These are phyloP conservation scores for Agapanthus africanus DNA, from an alignment of 106 monocot species.

Conservation along the genomic window DNA sequence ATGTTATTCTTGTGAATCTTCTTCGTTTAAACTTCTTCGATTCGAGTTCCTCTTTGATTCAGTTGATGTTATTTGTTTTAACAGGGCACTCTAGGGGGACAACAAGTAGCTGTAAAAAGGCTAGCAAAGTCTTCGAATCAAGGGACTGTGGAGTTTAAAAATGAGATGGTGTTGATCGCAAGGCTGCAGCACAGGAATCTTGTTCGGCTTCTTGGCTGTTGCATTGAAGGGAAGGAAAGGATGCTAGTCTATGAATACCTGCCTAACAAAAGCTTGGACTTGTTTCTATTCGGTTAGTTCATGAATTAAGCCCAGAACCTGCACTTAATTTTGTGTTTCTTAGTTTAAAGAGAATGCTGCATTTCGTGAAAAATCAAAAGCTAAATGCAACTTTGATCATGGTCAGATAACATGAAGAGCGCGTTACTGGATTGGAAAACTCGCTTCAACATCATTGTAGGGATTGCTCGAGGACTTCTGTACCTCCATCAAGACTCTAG, in stretches of 20 bases:
- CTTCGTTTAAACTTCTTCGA: no score
- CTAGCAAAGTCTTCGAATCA: conserved; percentile 12
- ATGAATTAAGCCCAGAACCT: no score
- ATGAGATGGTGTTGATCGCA: conserved; percentile 16
- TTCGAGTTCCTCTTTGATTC: no score
- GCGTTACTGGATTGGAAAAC: conserved; percentile 11
- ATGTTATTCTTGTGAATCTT: no score
- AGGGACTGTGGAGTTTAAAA: conserved; percentile 13
- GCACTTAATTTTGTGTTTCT: background rate
- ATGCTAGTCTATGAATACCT: conserved; percentile 17
- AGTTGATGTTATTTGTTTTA: no score
- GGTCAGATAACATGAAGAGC: background rate
- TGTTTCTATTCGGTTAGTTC: conserved; percentile 11
- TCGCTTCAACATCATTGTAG: conserved; percentile 14
- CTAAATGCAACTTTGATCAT: no score
- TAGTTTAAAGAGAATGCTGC: background rate
- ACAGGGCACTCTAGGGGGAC: conserved; percentile 7
- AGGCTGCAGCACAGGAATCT: conserved; percentile 20
- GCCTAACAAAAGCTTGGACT: conserved; percentile 16
- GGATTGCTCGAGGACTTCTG: conserved; percentile 24
- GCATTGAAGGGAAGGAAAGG: conserved; percentile 17
- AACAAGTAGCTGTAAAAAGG: conserved; percentile 15
- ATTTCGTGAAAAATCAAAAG: background rate
- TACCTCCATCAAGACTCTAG: conserved; percentile 32
- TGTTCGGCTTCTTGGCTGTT: conserved; percentile 11